Conservation (phyloP, 2,329 filamentous ascomycete genomes). For the Aspergillus uvarum region DNA sequence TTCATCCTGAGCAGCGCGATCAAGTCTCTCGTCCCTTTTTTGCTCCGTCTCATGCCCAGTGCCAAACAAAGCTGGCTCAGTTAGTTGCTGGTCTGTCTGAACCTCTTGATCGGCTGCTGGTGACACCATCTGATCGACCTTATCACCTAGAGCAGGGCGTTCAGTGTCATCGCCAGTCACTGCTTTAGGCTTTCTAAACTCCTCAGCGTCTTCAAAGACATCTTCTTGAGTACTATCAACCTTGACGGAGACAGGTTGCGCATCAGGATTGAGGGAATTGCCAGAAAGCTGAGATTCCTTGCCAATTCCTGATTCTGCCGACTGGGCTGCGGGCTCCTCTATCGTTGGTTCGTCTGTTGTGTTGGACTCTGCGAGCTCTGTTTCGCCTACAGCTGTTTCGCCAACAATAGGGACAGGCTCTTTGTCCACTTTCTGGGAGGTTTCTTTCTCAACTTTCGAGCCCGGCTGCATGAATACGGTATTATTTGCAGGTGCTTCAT, state of each 20-base stretch:
- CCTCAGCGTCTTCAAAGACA: neutral
- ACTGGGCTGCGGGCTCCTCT: neutral
- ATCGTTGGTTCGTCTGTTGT: neutral
- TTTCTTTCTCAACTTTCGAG: neutral
- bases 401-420: neutral
- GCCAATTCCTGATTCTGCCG: neutral
- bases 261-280: neutral
- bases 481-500: neutral
- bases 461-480: neutral
- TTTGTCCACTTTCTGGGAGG: neutral
- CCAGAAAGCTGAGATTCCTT: neutral
- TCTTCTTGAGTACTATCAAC: neutral
- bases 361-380: neutral
- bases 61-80: neutral
- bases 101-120: neutral
- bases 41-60: neutral
- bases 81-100: neutral
- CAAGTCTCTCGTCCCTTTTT: neutral
- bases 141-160: neutral
- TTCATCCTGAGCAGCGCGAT: neutral
- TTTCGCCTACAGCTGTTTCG: neutral
- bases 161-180: neutral
- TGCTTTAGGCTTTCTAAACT: neutral
- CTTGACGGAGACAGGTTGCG: neutral
- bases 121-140: neutral